Evolutionary conservation across 1,284 basidiomycete species (phyloP).

Genomic region (Tilletia setariae): DNA sequence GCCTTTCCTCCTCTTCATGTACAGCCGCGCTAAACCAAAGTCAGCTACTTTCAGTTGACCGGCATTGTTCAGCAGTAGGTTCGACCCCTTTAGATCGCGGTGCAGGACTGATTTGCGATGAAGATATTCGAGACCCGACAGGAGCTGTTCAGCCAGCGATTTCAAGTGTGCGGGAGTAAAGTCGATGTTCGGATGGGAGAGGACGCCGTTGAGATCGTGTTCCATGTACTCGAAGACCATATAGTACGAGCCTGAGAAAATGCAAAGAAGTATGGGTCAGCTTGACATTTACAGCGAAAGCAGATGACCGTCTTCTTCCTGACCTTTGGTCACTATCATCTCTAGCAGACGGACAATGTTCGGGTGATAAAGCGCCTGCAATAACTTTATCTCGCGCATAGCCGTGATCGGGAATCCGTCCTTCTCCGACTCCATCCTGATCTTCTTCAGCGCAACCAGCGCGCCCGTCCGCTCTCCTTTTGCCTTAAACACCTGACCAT

Average conservation of each 20-base stretch:
- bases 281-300: neutral
- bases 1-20: slow-evolving; percentile 78
- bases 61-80: slow-evolving; percentile 87
- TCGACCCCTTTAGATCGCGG: slow-evolving; percentile 96
- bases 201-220: slow-evolving; percentile 91
- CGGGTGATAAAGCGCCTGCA: slow-evolving; percentile 82
- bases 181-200: slow-evolving; percentile 79
- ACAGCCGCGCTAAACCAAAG: slow-evolving; percentile 96
- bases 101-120: slow-evolving; percentile 94
- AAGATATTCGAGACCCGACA: slow-evolving; percentile 85
- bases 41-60: slow-evolving; percentile 95
- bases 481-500: slow-evolving; percentile 99
- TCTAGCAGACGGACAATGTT: slow-evolving; percentile 88
- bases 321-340: slow-evolving; percentile 95
- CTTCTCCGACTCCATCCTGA: slow-evolving; percentile 94
- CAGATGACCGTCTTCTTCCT: neutral
- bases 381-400: slow-evolving; percentile 95
- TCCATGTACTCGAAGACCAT: slow-evolving; percentile 99
- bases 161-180: slow-evolving; percentile 87
- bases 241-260: slow-evolving; percentile 75
- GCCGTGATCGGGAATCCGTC: slow-evolving; percentile 99
- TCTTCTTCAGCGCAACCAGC: slow-evolving; percentile 89
- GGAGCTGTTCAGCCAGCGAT: slow-evolving; percentile 90
- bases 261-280: neutral
- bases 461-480: slow-evolving; percentile 71